Base-by-base conservation (phyloP, 2,329 filamentous ascomycete genomes). In the Trichothecium sympodiale region DNA sequence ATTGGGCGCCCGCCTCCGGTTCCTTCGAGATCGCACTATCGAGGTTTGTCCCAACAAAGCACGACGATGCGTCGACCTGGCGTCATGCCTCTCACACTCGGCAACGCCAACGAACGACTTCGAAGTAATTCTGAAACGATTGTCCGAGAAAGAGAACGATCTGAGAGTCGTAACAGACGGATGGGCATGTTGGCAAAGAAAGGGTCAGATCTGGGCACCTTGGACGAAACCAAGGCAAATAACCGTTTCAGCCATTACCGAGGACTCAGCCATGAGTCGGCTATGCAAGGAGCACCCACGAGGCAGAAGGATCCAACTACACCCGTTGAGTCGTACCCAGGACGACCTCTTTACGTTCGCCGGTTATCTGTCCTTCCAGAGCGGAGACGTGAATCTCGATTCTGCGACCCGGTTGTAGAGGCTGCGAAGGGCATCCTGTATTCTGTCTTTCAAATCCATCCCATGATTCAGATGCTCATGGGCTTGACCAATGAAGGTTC, bases 11-110 rank as follows among this genome's bases (percentile, higher is more conserved):
- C 82, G 18, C 85, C 88, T 3, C 83, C 83, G 1, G 83, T 94
- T 40, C 86, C 86, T 0, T 74, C 74, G 4, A 50, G 59, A 29
- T 91, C 86, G 3, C 87, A 94, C 54, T 85, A 84, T 46, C 77
- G 88, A 20, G 78, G 78, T 2, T 62, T 80, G 4, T 85, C 80
- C 3, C 77, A 82, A 45, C 77, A 83, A 43, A 82, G 70, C 45
- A 62, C 70, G 3, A 62, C 72, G 5, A 63, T 77, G 31, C 75
- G 83, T 38, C 69, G 80, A 38, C 83, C 86, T 1, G 76, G 78
- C 2, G 71, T 86, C n/a, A 77, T 83, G 57, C 84, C 73, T 8
- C 50, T 77, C 31, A 77, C 79, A 3, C 78, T 83, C 37, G 77
- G 76, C 14, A 89, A 71, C 43, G 65, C 72, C 18, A 83, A 77